Conservation (phyloP, 306 rosid species). For the Canavalia gladiata region DNA sequence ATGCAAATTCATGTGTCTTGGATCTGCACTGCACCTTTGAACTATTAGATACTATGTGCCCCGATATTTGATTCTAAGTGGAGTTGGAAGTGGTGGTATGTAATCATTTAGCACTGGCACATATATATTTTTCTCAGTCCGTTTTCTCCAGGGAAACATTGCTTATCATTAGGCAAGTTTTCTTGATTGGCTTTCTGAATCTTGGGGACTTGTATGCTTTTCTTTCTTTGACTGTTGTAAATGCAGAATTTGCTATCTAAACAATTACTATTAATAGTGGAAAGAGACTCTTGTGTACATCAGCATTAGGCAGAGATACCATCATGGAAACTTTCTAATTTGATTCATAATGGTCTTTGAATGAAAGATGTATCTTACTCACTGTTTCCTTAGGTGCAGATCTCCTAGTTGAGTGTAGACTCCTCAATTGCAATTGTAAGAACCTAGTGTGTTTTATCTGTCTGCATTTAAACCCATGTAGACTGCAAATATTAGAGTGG, state of each 20-base stretch:
- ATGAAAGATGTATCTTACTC: slow-evolving; percentile 17
- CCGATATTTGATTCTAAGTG: slow-evolving; percentile 22
- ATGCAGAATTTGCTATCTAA: slow-evolving; percentile 1
- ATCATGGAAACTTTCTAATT: background rate
- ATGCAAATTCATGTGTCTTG: slow-evolving; percentile 25
- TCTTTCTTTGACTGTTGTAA: background rate
- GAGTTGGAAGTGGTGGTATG: slow-evolving; percentile 31
- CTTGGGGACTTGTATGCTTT: background rate
- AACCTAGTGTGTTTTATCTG: background rate
- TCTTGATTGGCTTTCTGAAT: slow-evolving; percentile 39
- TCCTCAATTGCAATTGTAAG: slow-evolving; percentile 1
- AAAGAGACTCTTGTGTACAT: slow-evolving; percentile 25
- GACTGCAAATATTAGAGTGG: slow-evolving; percentile 20
- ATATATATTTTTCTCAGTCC: background rate
- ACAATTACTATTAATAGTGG: background rate
- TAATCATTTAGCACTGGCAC: background rate
- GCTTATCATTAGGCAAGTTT: background rate
- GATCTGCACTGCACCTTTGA: slow-evolving; percentile 34
- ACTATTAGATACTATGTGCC: background rate
- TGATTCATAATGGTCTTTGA: slow-evolving; percentile 25
- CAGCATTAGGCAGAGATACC: slow-evolving; percentile 1
- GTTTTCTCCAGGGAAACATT: background rate
- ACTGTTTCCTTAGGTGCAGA: slow-evolving; percentile 11
- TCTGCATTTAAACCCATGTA: slow-evolving; percentile 15
- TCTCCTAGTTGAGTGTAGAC: background rate